Evolutionary conservation across 371 early-diverging fungal genomes (phyloP), one percentile per base, ranked within the genome.

Genomic region (Mortierella sp.): DNA sequence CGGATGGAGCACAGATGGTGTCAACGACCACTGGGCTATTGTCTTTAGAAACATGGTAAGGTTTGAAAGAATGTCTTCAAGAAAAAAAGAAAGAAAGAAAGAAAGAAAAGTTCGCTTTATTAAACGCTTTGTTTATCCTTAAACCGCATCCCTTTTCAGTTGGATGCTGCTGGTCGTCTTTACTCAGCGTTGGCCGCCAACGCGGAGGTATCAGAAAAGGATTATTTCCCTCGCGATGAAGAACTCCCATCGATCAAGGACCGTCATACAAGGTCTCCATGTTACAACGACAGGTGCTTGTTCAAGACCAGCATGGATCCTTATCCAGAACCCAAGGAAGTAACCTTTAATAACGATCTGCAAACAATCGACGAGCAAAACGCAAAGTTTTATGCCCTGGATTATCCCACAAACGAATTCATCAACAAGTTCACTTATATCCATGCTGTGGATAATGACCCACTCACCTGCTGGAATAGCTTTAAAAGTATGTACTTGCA

Each of bases 391-490:
- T 43, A 83, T n/a, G 75, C 68, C 32, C 61, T 85, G 41, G 74
- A 76, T 45, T 70, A 86, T 48, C 87, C 90, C 0, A 58, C 79
- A 0, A 72, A 67, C 9, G 74, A 79, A 8, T 86, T 86, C 47
- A 87, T 86, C 85, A 77, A 78, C 22, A 72, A 82, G 24, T 77
- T 84, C 71, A 84, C 88, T 0, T 91, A 86, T 68, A 86, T 88
- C 47, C 83, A 76, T 38, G 90, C 87, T 1, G 90, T 89, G 0
- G 91, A 91, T 66, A 76, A 78, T 22, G 85, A 90, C 67, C 84
- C 85, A 0, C 72, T 59, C 21, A 89, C 90, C 9, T 91, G 91
- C 64, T 91, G 91, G 91, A 86, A 87, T 55, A 88, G 88, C 15
- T 85, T 83, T 63, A 77, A 76, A 69, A 28, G 28, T 28, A 28